Evolutionary conservation across 169 alveolate species (phyloP).

Genomic region (Plasmodium vinckei): DNA sequence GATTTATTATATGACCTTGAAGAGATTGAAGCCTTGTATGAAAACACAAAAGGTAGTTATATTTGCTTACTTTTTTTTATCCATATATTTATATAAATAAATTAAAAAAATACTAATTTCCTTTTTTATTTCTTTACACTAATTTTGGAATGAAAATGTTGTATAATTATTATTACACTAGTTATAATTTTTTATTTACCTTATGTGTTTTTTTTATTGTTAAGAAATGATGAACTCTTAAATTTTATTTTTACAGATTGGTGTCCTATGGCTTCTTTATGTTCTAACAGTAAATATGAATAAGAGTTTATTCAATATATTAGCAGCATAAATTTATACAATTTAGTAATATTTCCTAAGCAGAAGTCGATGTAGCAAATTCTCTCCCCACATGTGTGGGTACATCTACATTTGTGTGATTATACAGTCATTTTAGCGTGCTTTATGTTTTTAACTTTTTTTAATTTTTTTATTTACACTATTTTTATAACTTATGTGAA

Average conservation of each 20-base stretch:
- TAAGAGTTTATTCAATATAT: background rate
- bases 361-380: too few relatives aligned
- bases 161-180: too few relatives aligned
- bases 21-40: slow-evolving; percentile 46
- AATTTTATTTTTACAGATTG: slow-evolving; percentile 29
- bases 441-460: too few relatives aligned
- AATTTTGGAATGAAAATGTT: background rate
- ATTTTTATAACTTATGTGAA: too few relatives aligned
- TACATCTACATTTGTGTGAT: too few relatives aligned
- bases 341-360: background rate
- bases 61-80: background rate
- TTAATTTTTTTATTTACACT: too few relatives aligned
- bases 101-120: background rate
- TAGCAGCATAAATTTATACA: background rate
- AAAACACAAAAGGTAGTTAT: slow-evolving; percentile 35
- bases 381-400: too few relatives aligned
- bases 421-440: too few relatives aligned
- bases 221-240: too few relatives aligned
- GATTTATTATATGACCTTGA: slow-evolving; percentile 39
- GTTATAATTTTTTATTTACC: too few relatives aligned
- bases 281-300: slow-evolving; percentile 43
- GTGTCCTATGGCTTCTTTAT: slow-evolving; percentile 66
- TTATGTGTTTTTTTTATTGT: too few relatives aligned
- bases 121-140: background rate
- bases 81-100: background rate